phyloP scores from a whole-genome alignment of 2,329 filamentous ascomycete genomes.

The Aspergillus neoniger region DNA sequence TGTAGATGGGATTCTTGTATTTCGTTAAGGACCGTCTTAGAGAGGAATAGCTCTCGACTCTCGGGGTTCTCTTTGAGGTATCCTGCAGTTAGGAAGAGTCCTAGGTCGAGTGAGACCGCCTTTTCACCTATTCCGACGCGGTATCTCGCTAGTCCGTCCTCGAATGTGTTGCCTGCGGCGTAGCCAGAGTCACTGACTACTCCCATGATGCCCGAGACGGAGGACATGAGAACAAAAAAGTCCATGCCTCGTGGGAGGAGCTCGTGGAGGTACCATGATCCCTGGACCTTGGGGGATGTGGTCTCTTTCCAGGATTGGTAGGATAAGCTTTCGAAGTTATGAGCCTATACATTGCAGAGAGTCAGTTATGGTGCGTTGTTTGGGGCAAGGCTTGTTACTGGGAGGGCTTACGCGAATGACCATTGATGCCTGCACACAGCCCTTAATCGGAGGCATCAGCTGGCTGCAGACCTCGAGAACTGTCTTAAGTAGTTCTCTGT shows the following conservation, averaged over 20 bases:
- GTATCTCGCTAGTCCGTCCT: constrained; percentile 34
- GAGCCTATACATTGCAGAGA: not conserved
- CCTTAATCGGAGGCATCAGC: constrained; percentile 14
- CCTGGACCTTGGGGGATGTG: constrained; percentile 16
- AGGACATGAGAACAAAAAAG: constrained; percentile 44
- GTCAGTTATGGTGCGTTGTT: not conserved
- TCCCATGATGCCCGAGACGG: constrained; percentile 44
- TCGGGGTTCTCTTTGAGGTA: constrained; percentile 18
- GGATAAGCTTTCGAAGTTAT: constrained; percentile 35
- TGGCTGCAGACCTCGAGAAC: not conserved
- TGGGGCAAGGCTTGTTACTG: not conserved
- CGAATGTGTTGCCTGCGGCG: constrained; percentile 38
- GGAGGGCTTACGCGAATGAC: not conserved
- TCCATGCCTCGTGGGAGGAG: constrained; percentile 33
- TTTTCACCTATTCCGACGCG: constrained; percentile 21
- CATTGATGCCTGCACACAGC: constrained; percentile 15
- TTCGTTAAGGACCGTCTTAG: constrained; percentile 11
- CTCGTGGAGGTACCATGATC: constrained; percentile 37
- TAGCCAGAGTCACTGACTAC: constrained; percentile 47
- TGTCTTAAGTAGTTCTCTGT: not conserved
- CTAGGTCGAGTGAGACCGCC: constrained; percentile 22
- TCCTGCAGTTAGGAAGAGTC: constrained; percentile 31
- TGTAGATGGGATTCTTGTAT: constrained; percentile 24
- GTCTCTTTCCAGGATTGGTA: not conserved
- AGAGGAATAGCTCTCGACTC: not conserved